Percentiles rank a stretch among this genome's conserved stretches.
phyloP scores from a whole-genome alignment of 345 rosid genomes.

The Geranium brycei region DNA sequence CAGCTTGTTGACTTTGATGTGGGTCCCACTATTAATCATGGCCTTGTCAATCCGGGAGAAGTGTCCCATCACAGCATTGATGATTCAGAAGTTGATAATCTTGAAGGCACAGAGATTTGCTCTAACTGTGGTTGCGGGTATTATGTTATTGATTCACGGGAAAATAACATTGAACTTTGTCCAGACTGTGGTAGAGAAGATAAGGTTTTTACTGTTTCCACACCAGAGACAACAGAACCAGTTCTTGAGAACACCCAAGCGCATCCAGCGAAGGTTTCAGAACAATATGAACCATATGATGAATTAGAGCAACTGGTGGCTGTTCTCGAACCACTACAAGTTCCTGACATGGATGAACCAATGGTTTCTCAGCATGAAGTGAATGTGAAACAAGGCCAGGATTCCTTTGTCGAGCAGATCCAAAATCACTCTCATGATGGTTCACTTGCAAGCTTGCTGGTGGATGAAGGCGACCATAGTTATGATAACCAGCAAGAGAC shows the following conservation, averaged over 20 bases:
- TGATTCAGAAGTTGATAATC: constrained; percentile 29
- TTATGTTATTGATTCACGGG: constrained; percentile 24
- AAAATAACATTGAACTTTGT: constrained; percentile 44
- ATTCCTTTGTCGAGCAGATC: constrained; percentile 19
- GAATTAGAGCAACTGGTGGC: constrained; percentile 17
- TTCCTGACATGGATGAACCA: constrained; percentile 21
- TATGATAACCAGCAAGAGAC: too few species aligned
- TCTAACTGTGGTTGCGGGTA: constrained; percentile 49
- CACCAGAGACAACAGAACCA: constrained; percentile 19
- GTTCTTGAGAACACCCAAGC: constrained; percentile 16
- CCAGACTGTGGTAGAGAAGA: constrained; percentile 48
- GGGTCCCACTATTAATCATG: constrained; percentile 21
- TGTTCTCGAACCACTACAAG: constrained; percentile 19
- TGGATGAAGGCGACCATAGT: too few species aligned
- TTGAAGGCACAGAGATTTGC: constrained; percentile 36
- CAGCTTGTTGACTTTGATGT: constrained; percentile 27
- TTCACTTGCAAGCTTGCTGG: constrained; percentile 11
- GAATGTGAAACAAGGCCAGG: constrained; percentile 18
- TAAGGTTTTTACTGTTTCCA: constrained; percentile 15
- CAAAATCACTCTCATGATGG: constrained; percentile 20
- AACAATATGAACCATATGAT: constrained; percentile 19
- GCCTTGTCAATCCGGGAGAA: constrained; percentile 33
- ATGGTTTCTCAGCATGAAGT: constrained; percentile 21
- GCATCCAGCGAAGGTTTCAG: constrained; percentile 17
- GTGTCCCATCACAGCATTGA: constrained; percentile 22